Base-by-base conservation (phyloP, 495 filamentous ascomycete species). In the Cladorrhinum samala region DNA sequence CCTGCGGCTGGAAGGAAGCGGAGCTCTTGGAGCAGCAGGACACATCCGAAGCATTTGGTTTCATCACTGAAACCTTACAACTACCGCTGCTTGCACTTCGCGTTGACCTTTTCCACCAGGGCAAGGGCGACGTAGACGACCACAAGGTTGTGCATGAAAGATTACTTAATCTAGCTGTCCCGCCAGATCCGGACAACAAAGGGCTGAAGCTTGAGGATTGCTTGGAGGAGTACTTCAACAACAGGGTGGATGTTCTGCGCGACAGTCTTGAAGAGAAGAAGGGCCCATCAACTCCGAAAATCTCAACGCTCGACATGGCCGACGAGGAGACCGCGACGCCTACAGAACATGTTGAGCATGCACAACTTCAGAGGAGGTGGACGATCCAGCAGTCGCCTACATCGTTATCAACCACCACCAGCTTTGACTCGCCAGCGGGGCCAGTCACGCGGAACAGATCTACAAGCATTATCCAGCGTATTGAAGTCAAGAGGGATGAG, bases 141-240 rank as follows among this genome's bases (percentile, higher is more conserved):
- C 93, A 96, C 71, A 94, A 93, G 62, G 88, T 95, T 47, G 79
- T 98, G 39, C 89, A 94, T 50, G 93, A 98, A 68, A 76, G 93
- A 47, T 65, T 96, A 37, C 77, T 98, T n/a, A 91, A 96, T 57
- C 84, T 98, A 50, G 89, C 89, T 1, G 83, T 96, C 19, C 88
- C 89, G 2, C 72, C 80, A 0, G 68, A 74, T 8, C 80, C 86
- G 42, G 73, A 77, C 4, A 85, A 83, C 5, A 77, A 79, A 23
- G 73, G 74, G 0, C 76, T 96, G 25, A 87, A 83, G 9, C 70
- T 98, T 41, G 93, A 98, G 64, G 87, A 91, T 52, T 96, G 92
- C 61, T 72, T 98, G 33, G 92, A 96, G 60, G 77, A 84, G 33
- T 96, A 95, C 67, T 98, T 98, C 75, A 96, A 96, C 69, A 94